Evolutionary conservation across 1,284 basidiomycete genomes (phyloP).

Genomic region (Pyrrhoderma lamaoense): DNA sequence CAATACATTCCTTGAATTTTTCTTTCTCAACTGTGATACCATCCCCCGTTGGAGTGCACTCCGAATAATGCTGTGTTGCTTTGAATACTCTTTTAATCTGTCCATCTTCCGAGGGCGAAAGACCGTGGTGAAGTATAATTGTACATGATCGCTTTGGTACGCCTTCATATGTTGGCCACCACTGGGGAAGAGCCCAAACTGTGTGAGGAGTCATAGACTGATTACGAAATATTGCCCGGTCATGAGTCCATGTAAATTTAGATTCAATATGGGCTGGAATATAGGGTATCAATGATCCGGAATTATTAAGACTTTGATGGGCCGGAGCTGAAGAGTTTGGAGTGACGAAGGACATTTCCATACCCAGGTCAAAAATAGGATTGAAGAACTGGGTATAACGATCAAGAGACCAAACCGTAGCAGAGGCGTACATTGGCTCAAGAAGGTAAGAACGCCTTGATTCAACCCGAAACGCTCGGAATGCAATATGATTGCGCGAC

Average conservation of each 20-base stretch:
- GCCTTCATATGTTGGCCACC: conserved; percentile 18
- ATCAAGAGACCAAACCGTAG: conserved; percentile 6
- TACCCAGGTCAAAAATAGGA: no score
- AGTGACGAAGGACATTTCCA: no score
- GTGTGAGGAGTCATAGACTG: conserved; percentile 10
- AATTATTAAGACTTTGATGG: neutral
- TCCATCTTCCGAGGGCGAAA: neutral
- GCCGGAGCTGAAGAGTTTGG: no score
- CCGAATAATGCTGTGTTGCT: conserved; percentile 16
- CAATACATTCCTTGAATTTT: neutral
- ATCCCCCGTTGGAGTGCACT: neutral
- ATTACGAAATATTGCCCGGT: conserved; percentile 4
- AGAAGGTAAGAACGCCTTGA: conserved; percentile 11
- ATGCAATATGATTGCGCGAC: conserved; percentile 9
- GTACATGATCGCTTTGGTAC: conserved; percentile 13
- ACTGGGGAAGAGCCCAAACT: conserved; percentile 17
- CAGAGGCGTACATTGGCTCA: conserved; percentile 1
- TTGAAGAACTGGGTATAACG: neutral
- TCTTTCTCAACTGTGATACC: neutral
- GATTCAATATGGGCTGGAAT: neutral
- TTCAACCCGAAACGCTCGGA: conserved; percentile 14
- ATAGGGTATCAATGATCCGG: neutral
- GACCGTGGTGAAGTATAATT: conserved; percentile 6
- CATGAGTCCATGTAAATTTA: conserved; percentile 13
- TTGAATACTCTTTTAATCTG: conserved; percentile 10